These are phyloP conservation scores for Penicillium sp. DNA, from an alignment of 2,329 filamentous ascomycete genomes.

Conservation along the genomic window DNA sequence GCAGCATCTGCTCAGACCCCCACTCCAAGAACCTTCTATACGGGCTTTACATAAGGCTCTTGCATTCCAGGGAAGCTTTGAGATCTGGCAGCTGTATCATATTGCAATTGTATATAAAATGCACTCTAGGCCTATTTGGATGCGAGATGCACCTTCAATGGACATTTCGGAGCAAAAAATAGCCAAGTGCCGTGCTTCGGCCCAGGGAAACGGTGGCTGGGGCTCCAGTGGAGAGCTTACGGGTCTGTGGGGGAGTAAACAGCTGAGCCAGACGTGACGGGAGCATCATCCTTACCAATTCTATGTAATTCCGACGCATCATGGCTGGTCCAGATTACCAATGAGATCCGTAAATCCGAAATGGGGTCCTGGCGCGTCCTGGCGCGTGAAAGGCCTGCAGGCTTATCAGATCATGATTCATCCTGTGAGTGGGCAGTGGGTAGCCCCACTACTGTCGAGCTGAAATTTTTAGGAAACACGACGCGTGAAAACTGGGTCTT, in stretches of 20 bases:
- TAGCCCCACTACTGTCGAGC: conserved; percentile 10
- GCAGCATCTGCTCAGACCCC: conserved; percentile 2
- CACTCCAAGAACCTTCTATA: conserved; percentile 14
- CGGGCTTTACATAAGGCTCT: conserved; percentile 8
- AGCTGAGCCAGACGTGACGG: not conserved
- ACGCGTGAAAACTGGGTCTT: conserved; percentile 8
- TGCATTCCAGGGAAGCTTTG: conserved; percentile 17
- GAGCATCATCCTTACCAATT: not conserved
- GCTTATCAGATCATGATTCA: conserved; percentile 25
- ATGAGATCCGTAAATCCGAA: conserved; percentile 26
- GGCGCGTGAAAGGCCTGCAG: conserved; percentile 6
- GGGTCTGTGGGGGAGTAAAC: not conserved
- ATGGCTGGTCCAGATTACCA: conserved; percentile 11
- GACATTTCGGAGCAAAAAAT: not conserved
- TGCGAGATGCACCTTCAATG: not conserved
- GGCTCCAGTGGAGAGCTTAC: not conserved
- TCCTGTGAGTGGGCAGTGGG: conserved; percentile 1
- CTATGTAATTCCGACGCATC: conserved; percentile 5
- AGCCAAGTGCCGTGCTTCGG: not conserved
- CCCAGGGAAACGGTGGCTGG: not conserved
- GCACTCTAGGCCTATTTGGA: not conserved
- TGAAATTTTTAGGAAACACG: conserved; percentile 10
- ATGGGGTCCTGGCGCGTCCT: conserved; percentile 20
- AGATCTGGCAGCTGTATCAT: not conserved
- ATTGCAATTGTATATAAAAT: not conserved